phyloP scores from a whole-genome alignment of 345 rosid species.

The Eucalyptus marginata region DNA sequence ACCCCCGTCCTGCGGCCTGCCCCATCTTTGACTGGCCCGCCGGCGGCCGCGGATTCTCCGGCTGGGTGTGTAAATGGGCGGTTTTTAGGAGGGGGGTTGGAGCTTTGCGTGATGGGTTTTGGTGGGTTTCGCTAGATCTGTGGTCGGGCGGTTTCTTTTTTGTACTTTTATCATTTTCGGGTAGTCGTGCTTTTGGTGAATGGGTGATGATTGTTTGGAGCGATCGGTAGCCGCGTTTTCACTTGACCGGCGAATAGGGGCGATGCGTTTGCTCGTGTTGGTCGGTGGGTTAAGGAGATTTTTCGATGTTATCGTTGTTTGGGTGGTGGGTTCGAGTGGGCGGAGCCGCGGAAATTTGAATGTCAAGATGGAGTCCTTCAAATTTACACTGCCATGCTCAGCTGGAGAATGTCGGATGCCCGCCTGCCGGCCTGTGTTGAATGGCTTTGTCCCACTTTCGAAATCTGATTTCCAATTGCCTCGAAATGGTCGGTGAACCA shows the following conservation, averaged over 20 bases:
- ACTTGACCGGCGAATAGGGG: neutral
- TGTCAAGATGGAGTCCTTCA: too few relatives aligned
- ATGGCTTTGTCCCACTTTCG: neutral
- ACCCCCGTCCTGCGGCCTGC: too few relatives aligned
- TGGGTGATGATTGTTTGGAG: neutral
- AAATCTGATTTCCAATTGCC: neutral
- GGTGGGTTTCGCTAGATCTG: neutral
- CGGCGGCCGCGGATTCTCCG: neutral
- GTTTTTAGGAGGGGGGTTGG: neutral
- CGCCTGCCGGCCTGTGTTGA: neutral
- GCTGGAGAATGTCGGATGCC: neutral
- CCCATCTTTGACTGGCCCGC: neutral
- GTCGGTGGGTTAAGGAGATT: neutral
- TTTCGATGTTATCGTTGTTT: neutral
- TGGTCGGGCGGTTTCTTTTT: neutral
- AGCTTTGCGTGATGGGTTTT: neutral
- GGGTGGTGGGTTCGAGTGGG: neutral
- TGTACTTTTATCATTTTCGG: neutral
- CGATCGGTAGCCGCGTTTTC: neutral
- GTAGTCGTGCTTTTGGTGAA: neutral
- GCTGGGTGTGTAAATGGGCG: neutral
- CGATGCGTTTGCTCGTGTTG: neutral
- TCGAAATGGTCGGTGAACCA: neutral
- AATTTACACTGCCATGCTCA: too few relatives aligned
- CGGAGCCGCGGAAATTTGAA: neutral